Evolutionary conservation across 2,329 filamentous ascomycete species (phyloP), one percentile per base, ranked within the genome.

Genomic region (Arthrobotrys sphaeroides): DNA sequence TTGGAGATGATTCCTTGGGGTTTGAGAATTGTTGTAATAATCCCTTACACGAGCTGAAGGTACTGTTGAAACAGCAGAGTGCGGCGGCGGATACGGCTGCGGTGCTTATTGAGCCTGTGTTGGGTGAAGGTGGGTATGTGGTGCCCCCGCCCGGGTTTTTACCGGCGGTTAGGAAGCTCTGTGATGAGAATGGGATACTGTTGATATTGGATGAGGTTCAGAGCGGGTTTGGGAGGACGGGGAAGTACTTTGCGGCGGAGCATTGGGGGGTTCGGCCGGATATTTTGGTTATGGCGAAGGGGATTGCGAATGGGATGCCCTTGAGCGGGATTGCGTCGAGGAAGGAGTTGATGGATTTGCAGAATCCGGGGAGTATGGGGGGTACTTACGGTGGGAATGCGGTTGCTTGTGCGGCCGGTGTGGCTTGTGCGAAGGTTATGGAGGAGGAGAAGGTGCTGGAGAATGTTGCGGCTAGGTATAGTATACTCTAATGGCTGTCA

Each of bases 161-260:
- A 4, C 78, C 81, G 1, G 81, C 80, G 7, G 78, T 84, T 9
- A 80, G 83, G 2, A 80, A 83, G 68, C 82, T 84, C 53, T 84
- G 84, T 69, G 82, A 84, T 66, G 82, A 83, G 77, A 80, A 84
- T 79, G 81, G 82, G 42, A 84, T 84, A 51, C 81, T 85, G 1
- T 80, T 85, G 4, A 82, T 84, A 2, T 78, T 78, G 10, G 84
- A 85, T 65, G 84, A 85, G 67, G 84, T 84, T 1, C 83, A 84
- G 62, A 83, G 79, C 28, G 84, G 83, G 6, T 84, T 83, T 77
- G 84, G 83, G 1, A 81, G 83, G 28, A 84, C 83, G 1, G 84
- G 83, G 18, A 82, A 82, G 43, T 83, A 84, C 81, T 84, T 84
- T 69, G 83, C 83, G 4, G 78, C 84, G 10, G 82, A 85, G 73